phyloP scores from a whole-genome alignment of 2,329 filamentous ascomycete species.

The Coniella lustricola region DNA sequence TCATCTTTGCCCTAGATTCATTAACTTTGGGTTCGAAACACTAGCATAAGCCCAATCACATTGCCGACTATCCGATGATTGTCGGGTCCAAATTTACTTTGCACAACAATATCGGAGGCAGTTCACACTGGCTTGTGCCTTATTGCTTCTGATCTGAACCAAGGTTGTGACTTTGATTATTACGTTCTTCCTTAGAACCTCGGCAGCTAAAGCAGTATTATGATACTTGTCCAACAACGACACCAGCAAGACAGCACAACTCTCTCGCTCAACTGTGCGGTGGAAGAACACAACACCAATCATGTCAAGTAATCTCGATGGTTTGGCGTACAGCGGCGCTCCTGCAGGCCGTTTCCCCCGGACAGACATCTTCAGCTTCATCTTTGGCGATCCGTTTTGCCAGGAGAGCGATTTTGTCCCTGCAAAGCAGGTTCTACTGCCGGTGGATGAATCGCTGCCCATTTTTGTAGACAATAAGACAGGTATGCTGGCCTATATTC shows the following conservation, averaged over 20 bases:
- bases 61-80: no score
- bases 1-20: no score
- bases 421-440: conserved; percentile 24
- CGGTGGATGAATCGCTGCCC: conserved; percentile 26
- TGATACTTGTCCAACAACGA: no score
- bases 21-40: no score
- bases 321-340: conserved; percentile 19
- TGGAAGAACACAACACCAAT: neutral
- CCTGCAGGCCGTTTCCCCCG: conserved; percentile 20
- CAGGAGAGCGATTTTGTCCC: conserved; percentile 24
- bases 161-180: no score
- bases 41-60: no score
- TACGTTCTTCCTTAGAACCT: no score
- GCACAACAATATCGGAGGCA: no score
- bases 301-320: conserved; percentile 3
- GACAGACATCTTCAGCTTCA: conserved; percentile 29
- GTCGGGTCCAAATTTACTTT: no score
- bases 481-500: conserved; percentile 23
- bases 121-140: neutral
- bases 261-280: no score
- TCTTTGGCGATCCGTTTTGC: conserved; percentile 31
- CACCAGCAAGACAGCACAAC: no score
- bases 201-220: no score
- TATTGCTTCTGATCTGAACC: neutral
- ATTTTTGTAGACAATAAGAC: conserved; percentile 35